Conservation (phyloP, 2,329 filamentous ascomycete genomes). For the Trichophyton verrucosum region DNA sequence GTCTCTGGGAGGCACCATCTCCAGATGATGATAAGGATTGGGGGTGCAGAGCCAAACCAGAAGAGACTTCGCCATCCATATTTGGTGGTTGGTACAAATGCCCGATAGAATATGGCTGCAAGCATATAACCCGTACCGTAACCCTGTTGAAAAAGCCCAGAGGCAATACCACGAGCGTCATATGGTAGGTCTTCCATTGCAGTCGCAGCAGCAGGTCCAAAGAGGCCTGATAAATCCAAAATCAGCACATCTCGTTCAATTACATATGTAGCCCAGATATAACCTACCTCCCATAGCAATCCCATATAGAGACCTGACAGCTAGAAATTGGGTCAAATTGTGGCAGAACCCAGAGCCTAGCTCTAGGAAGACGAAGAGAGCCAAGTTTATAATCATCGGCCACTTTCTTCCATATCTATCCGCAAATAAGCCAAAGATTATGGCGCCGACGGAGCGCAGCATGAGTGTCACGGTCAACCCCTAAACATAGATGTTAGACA, state of each 20-base stretch:
- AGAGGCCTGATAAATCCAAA: constrained; percentile 25
- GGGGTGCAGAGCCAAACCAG: constrained; percentile 78
- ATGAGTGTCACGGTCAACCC: constrained; percentile 43
- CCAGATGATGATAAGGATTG: constrained; percentile 67
- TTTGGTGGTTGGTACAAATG: constrained; percentile 52
- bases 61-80: constrained; percentile 75
- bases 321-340: constrained; percentile 48
- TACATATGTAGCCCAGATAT: background rate
- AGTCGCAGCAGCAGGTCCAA: constrained; percentile 50
- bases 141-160: constrained; percentile 51
- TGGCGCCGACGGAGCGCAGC: constrained; percentile 48
- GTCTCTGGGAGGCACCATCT: constrained; percentile 71
- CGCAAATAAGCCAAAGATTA: constrained; percentile 43
- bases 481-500: constrained; percentile 18
- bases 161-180: constrained; percentile 47
- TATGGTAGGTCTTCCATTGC: constrained; percentile 51
- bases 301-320: constrained; percentile 47
- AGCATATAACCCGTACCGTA: constrained; percentile 55
- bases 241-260: background rate
- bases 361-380: constrained; percentile 50
- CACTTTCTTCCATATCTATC: constrained; percentile 47
- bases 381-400: constrained; percentile 49
- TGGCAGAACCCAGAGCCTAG: constrained; percentile 48
- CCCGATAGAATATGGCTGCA: constrained; percentile 42
- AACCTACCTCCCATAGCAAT: constrained; percentile 47